A percentile compares a stretch with the other conserved stretches of the same genome.
phyloP scores from a whole-genome alignment of 441 rosid genomes.

The Hura crepitans region DNA sequence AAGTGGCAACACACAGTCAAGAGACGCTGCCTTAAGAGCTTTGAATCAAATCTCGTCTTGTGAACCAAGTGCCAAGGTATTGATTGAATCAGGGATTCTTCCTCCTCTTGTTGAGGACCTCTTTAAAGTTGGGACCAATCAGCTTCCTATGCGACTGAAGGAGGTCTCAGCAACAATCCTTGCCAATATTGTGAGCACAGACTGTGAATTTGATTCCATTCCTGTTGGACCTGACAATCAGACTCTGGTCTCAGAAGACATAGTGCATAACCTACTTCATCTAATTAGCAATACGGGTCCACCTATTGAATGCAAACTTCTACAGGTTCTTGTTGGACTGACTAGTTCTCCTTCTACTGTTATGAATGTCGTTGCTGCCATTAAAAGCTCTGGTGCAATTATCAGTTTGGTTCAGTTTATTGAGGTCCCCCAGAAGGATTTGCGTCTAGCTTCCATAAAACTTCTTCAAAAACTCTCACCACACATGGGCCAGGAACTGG shows the following conservation, averaged over 20 bases:
- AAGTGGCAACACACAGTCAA: slow-evolving; percentile 55
- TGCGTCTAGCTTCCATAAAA: slow-evolving; percentile 81
- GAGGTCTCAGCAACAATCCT: slow-evolving; percentile 93
- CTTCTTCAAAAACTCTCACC: slow-evolving; percentile 87
- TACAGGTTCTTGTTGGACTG: slow-evolving; percentile 95
- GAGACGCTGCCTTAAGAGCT: slow-evolving; percentile 88
- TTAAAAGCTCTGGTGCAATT: slow-evolving; percentile 82
- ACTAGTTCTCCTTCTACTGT: slow-evolving; percentile 59
- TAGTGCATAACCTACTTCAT: slow-evolving; percentile 69
- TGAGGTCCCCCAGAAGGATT: slow-evolving; percentile 74
- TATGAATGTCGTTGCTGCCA: slow-evolving; percentile 65
- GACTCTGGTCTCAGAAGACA: slow-evolving; percentile 80
- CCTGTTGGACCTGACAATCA: slow-evolving; percentile 62
- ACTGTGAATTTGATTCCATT: slow-evolving; percentile 59
- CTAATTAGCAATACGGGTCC: slow-evolving; percentile 97
- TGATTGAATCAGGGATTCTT: slow-evolving; percentile 77
- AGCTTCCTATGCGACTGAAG: slow-evolving; percentile 76
- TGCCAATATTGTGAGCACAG: slow-evolving; percentile 79
- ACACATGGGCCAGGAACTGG: slow-evolving; percentile 78
- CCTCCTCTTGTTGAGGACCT: slow-evolving; percentile 85
- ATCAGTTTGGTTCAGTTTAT: slow-evolving; percentile 95
- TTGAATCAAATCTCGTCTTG: slow-evolving; percentile 78
- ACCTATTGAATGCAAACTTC: slow-evolving; percentile 85
- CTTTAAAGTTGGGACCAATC: slow-evolving; percentile 63
- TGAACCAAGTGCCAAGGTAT: slow-evolving; percentile 72